A percentile compares a stretch with the other conserved stretches of the same genome.
Evolutionary conservation across 805 yeast species (phyloP).

Genomic region (Yamadazyma olivae): DNA sequence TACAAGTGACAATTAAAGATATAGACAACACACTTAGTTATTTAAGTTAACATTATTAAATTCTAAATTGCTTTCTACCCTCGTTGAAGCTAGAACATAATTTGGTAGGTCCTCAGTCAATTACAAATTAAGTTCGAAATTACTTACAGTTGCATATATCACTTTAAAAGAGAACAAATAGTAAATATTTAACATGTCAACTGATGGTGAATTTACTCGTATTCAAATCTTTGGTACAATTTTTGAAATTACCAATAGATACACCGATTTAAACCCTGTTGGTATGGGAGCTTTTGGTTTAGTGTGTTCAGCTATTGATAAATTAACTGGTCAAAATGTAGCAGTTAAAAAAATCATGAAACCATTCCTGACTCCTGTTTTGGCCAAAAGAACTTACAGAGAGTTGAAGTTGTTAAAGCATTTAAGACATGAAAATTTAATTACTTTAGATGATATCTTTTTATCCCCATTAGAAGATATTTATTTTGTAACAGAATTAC

Average conservation of each 20-base stretch:
- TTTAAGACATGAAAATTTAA: conserved; percentile 89
- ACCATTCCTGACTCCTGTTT: conserved; percentile 90
- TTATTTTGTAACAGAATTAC: conserved; percentile 91
- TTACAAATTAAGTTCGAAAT: no score
- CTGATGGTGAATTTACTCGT: conserved; percentile 53
- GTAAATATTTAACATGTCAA: conserved; percentile 31
- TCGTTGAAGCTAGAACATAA: no score
- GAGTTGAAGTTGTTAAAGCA: conserved; percentile 92
- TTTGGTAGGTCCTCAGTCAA: no score
- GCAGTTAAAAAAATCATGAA: conserved; percentile 98
- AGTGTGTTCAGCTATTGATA: conserved; percentile 94
- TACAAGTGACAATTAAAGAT: no score
- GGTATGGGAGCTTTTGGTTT: conserved; percentile 99
- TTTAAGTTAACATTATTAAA: no score
- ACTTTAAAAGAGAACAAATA: no score
- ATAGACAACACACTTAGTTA: no score
- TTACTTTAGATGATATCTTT: conserved; percentile 89
- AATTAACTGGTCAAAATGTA: conserved; percentile 84
- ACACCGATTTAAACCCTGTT: conserved; percentile 91
- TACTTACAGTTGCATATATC: no score
- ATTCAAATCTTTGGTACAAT: conserved; percentile 95
- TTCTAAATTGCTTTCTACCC: no score
- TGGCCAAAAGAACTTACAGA: conserved; percentile 95
- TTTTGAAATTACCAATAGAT: conserved; percentile 86
- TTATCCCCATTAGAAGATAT: conserved; percentile 94